Conservation (phyloP, 2,329 filamentous ascomycete genomes). For the Apiospora malaysiana region DNA sequence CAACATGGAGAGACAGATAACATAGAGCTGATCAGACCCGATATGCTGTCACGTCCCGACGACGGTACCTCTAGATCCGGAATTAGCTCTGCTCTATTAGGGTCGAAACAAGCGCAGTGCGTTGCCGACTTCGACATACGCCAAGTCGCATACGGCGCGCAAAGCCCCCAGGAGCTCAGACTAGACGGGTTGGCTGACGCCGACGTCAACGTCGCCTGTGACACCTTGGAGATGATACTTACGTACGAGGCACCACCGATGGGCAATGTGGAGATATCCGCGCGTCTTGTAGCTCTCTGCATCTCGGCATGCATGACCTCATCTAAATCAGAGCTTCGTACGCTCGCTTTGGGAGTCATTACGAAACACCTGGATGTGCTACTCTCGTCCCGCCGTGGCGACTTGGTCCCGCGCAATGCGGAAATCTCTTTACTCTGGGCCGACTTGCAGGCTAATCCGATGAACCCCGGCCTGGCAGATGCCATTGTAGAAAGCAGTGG, state of each 20-base stretch:
- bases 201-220: conserved; percentile 49
- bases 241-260: conserved; percentile 30
- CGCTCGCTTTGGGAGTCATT: conserved; percentile 54
- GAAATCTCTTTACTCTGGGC: conserved; percentile 49
- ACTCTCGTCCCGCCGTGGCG: conserved; percentile 25
- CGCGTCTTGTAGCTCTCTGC: conserved; percentile 49
- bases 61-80: not conserved
- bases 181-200: conserved; percentile 45
- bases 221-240: conserved; percentile 47
- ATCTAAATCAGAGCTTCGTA: conserved; percentile 51
- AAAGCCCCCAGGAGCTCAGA: conserved; percentile 36
- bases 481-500: conserved; percentile 56
- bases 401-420: conserved; percentile 40
- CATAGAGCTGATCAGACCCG: not conserved
- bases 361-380: conserved; percentile 49
- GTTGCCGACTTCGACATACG: conserved; percentile 16
- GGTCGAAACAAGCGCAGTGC: conserved; percentile 24
- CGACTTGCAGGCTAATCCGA: conserved; percentile 42
- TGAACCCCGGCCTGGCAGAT: conserved; percentile 57
- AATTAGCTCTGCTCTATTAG: conserved; percentile 10
- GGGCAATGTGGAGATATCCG: conserved; percentile 4
- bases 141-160: conserved; percentile 22
- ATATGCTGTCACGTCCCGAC: not conserved
- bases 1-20: not conserved
- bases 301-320: conserved; percentile 46